Base-by-base conservation (phyloP, 1,284 basidiomycete species). In the Malassezia sp. region DNA sequence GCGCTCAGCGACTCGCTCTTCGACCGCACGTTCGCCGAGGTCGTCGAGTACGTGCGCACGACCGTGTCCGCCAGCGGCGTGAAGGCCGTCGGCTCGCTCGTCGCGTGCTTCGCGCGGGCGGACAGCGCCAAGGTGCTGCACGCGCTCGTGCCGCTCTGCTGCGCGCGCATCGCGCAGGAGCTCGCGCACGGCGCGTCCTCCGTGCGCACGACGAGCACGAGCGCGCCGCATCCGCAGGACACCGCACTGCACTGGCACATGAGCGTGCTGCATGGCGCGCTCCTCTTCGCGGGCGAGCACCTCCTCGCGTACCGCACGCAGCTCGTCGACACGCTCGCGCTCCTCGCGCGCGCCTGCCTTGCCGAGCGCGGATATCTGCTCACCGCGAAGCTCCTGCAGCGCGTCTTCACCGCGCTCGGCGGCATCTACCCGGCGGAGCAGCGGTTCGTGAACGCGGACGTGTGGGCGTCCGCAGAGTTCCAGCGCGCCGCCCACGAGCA, bases 171-270 rank as follows among this genome's bases (percentile, higher is more conserved):
- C 45, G 78, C 82, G 51, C 78, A 81, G 38, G 91, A 97, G 70
- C 73, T 97, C 37, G 83, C 80, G 54, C 80, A 87, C 53, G 93
- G 93, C 1, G 90, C 93, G 0, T 90, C 87, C n/a, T 85, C 84
- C 49, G 76, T 82, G 27, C 77, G 87, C 23, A 95, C 87, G 7
- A 96, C 89, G 2, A 82, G 82, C 2, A 89, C 87, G 0, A 80
- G 80, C 5, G 79, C 83, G 15, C 83, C 86, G 0, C 76, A 85
- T 2, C 80, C 86, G 4, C 85, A 85, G 5, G 91, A 97, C 63
- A 89, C 87, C 2, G 83, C 86, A 1, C 74, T 97, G 42, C 89
- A 95, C 70, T 96, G 90, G 87, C 89, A 84, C 73, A 39, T 49
- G 40, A 58, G 69, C 61, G 46, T 71, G 54, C 54, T 70, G 24